phyloP scores from a whole-genome alignment of 371 early-diverging fungal species.

The Rhizopus stolonifer region DNA sequence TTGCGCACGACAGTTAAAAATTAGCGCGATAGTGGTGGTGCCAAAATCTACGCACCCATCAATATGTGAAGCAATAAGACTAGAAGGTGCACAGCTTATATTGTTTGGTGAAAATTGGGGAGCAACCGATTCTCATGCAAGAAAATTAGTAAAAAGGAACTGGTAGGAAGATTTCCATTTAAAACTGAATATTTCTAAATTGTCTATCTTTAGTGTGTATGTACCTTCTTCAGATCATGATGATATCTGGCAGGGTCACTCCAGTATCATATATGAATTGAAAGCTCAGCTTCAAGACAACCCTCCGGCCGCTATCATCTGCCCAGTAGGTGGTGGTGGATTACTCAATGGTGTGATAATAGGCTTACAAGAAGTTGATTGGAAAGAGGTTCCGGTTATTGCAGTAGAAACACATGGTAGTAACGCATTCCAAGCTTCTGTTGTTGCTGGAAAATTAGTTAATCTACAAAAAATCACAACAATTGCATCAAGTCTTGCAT shows the following conservation, averaged over 20 bases:
- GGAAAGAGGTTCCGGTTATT: slow-evolving; percentile 68
- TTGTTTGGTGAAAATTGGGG: slow-evolving; percentile 60
- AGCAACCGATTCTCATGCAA: slow-evolving; percentile 54
- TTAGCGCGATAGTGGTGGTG: slow-evolving; percentile 59
- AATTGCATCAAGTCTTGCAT: slow-evolving; percentile 57
- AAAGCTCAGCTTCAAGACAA: slow-evolving; percentile 56
- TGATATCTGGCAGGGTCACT: slow-evolving; percentile 62
- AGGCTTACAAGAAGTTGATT: slow-evolving; percentile 59
- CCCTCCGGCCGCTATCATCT: slow-evolving; percentile 66
- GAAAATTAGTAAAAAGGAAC: slow-evolving; percentile 50
- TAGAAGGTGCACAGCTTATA: slow-evolving; percentile 62
- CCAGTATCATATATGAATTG: slow-evolving; percentile 65
- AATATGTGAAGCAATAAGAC: slow-evolving; percentile 57
- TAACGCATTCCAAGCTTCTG: slow-evolving; percentile 67
- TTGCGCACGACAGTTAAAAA: slow-evolving; percentile 62
- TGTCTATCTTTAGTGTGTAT: slow-evolving; percentile 49
- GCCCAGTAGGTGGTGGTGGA: slow-evolving; percentile 74
- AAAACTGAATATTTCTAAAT: too few species aligned
- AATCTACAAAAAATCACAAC: slow-evolving; percentile 54
- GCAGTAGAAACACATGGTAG: slow-evolving; percentile 77
- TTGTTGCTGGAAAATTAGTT: slow-evolving; percentile 58
- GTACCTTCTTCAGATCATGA: slow-evolving; percentile 68
- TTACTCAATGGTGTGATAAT: slow-evolving; percentile 67
- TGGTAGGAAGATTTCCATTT: slow-evolving; percentile 32
- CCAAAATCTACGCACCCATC: slow-evolving; percentile 50